Evolutionary conservation across 768 basidiomycete species (phyloP).

Genomic region (Pleurotus platypus): DNA sequence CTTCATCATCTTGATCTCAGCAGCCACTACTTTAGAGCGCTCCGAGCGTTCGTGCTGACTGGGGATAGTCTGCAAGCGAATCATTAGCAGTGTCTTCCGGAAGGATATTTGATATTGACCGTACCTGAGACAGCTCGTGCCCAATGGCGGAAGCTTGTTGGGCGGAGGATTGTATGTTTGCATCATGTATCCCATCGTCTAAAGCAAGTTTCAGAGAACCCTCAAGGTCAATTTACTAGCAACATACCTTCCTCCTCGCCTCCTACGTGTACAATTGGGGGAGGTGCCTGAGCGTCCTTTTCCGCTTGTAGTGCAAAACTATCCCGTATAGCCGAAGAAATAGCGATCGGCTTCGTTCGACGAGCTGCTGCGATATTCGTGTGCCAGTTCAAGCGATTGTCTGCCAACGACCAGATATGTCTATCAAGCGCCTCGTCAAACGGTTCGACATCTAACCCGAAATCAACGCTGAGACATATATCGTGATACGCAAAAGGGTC

Average conservation of each 20-base stretch:
- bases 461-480: not conserved
- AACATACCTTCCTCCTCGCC: constrained; percentile 17
- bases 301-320: constrained; percentile 26
- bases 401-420: constrained; percentile 75
- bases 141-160: constrained; percentile 36
- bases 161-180: constrained; percentile 9
- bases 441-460: constrained; percentile 57
- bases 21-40: constrained; percentile 38
- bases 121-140: constrained; percentile 51
- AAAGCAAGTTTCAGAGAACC: not conserved
- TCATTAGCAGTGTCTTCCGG: not conserved
- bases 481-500: not conserved
- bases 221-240: not conserved
- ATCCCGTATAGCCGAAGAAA: constrained; percentile 32
- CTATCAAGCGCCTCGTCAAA: constrained; percentile 88
- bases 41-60: constrained; percentile 50
- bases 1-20: constrained; percentile 50
- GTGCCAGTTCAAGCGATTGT: constrained; percentile 73
- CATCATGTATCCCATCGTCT: not conserved
- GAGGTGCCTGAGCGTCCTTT: constrained; percentile 22
- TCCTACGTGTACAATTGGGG: constrained; percentile 10
- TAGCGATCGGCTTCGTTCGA: constrained; percentile 54
- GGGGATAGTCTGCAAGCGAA: constrained; percentile 34
- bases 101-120: constrained; percentile 9
- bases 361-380: constrained; percentile 66